Evolutionary conservation across 2,329 filamentous ascomycete species (phyloP).

Genomic region (Arachnopeziza araneosa): DNA sequence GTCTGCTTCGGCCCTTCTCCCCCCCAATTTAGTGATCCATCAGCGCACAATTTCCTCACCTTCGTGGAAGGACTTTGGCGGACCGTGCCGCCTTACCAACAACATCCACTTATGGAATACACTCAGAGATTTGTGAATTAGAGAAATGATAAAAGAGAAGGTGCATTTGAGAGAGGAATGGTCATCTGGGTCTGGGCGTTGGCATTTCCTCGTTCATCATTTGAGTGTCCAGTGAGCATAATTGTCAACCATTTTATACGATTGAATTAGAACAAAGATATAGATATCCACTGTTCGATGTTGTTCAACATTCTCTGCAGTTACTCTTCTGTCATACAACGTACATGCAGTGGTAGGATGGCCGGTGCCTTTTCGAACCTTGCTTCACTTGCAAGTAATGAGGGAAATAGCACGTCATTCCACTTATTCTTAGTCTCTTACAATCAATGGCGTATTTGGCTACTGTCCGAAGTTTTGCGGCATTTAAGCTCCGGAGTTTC

Average conservation of each 20-base stretch:
- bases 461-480: too few relatives aligned
- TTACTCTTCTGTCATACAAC: not conserved
- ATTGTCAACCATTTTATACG: not conserved
- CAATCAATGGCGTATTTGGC: too few relatives aligned
- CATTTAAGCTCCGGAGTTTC: too few relatives aligned
- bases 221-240: not conserved
- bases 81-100: not conserved
- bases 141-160: not conserved
- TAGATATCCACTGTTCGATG: not conserved
- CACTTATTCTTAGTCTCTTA: too few relatives aligned
- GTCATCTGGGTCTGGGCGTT: not conserved
- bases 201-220: not conserved
- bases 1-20: not conserved
- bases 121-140: not conserved
- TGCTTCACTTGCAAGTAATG: not conserved
- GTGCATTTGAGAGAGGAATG: not conserved
- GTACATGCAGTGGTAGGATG: not conserved
- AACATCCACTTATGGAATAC: not conserved
- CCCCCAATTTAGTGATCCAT: not conserved
- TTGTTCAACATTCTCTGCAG: not conserved
- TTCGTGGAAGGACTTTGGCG: not conserved
- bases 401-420: too few relatives aligned
- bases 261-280: not conserved
- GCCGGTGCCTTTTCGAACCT: not conserved
- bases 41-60: not conserved